phyloP scores from a whole-genome alignment of 2,329 filamentous ascomycete species.

The Arthrobotrys sphaeroides region DNA sequence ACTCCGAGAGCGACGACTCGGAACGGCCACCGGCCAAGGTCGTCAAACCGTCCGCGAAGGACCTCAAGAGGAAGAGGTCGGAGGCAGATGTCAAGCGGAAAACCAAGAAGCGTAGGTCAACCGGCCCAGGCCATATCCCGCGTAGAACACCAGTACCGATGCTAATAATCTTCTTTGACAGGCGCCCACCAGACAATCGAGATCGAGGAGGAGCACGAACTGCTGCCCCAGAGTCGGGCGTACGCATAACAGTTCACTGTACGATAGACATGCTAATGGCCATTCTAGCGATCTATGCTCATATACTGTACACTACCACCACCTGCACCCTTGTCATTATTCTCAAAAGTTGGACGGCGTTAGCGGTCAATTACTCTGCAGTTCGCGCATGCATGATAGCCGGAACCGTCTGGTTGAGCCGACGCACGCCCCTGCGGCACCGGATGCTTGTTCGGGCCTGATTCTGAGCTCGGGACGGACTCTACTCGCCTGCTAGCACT shows the following conservation, averaged over 20 bases:
- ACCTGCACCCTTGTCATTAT: background rate
- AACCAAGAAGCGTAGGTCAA: slow-evolving; percentile 56
- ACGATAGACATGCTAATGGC: slow-evolving; percentile 31
- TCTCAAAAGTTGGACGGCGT: slow-evolving; percentile 22
- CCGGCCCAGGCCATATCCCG: background rate
- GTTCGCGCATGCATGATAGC: background rate
- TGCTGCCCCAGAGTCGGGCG: slow-evolving; percentile 5
- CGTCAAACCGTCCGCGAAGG: slow-evolving; percentile 46
- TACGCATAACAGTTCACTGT: slow-evolving; percentile 31
- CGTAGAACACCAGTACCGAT: slow-evolving; percentile 31
- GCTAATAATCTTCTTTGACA: slow-evolving; percentile 35
- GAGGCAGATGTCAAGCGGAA: slow-evolving; percentile 55
- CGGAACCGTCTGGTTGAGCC: slow-evolving; percentile 6
- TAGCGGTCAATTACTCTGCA: slow-evolving; percentile 12
- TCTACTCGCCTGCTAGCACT: background rate
- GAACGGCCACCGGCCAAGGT: slow-evolving; percentile 43
- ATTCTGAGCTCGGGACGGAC: slow-evolving; percentile 2
- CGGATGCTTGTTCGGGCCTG: slow-evolving; percentile 10
- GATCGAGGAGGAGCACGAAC: slow-evolving; percentile 56
- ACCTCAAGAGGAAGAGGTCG: slow-evolving; percentile 56
- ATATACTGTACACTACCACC: slow-evolving; percentile 31
- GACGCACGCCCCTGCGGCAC: slow-evolving; percentile 2
- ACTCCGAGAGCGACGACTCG: slow-evolving; percentile 33
- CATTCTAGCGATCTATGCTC: slow-evolving; percentile 24
- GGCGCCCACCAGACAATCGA: slow-evolving; percentile 57